Evolutionary conservation across 1,139 yeast species (phyloP), one percentile per base, ranked within the genome.

Genomic region (Saccharomyces hybrid): DNA sequence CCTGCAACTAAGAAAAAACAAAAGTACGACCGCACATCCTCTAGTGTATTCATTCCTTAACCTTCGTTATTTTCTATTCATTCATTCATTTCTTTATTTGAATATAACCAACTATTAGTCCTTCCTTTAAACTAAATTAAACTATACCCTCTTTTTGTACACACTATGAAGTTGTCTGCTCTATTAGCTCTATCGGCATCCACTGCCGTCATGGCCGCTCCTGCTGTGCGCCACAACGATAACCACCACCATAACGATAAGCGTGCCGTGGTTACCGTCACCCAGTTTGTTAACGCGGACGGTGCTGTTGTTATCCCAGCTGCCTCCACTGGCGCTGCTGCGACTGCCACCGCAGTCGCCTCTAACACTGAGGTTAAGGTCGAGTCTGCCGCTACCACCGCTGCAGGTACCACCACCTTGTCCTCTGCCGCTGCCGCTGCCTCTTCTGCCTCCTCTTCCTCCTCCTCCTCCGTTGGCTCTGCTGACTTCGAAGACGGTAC

Each of bases 401-500:
- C 60, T 11, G 52, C 61, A 32, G 48, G 60, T 11, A 41, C 60
- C 49, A 53, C 55, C 24, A 48, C 56, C 46, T 31, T 34, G 28
- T 42, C 63, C 29, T 8, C 52, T 46, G 21, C 42, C 32, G 48
- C 59, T 31, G 26, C 47, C 49, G 48, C 56, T 49, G 31, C 52
- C 21, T 26, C 53, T 9, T 29, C 53, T 9, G 27, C 48, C 21
- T 44, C 61, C 12, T 50, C 58, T 24, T 41, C 55, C 28, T 48
- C 57, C 14, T 34, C 58, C 51, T 50, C 53, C 63, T 41, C 77
- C 19, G 51, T 75, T 44, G 58, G 75, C 29, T 53, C 77, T 38
- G 56, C 69, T 19, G 73, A 75, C 58, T 90, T 90, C 77, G 78
- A 79, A 71, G 97, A 91, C 69, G 97, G 97, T 69, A 79, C 78